A percentile compares a stretch with the other conserved stretches of the same genome.
These are phyloP conservation scores for Fusarium tuaranense DNA, from an alignment of 2,329 filamentous ascomycete species.

Conservation along the genomic window DNA sequence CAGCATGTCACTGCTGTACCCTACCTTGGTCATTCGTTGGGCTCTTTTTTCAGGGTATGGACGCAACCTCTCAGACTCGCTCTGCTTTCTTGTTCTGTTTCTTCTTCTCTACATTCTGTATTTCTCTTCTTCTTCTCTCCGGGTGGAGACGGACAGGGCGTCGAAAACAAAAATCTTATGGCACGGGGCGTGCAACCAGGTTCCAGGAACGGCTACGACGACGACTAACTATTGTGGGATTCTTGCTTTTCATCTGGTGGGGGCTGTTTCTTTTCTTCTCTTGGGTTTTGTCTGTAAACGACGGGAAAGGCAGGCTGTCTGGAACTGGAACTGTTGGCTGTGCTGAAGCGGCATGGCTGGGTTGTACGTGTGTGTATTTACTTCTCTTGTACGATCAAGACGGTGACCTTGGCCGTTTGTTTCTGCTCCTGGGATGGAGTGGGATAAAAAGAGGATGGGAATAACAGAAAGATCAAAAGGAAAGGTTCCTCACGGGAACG, in stretches of 20 bases:
- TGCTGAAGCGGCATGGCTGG: constrained; percentile 1
- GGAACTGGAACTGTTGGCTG: constrained; percentile 11
- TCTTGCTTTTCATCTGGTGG: constrained; percentile 5
- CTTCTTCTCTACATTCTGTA: constrained; percentile 15
- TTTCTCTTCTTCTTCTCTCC: constrained; percentile 5
- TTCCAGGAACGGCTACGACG: constrained; percentile 28
- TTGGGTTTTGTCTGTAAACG: constrained; percentile 28
- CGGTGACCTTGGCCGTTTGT: constrained; percentile 8
- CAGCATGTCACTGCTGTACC: constrained; percentile 2
- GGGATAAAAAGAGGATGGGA: constrained; percentile 9
- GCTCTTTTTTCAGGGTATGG: constrained; percentile 34
- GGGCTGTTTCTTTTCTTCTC: not conserved
- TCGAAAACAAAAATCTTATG: constrained; percentile 26
- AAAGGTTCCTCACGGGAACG: constrained; percentile 31
- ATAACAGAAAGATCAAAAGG: constrained; percentile 32
- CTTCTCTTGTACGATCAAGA: constrained; percentile 32
- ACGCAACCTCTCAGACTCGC: not conserved
- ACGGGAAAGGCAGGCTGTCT: constrained; percentile 9
- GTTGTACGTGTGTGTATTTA: constrained; percentile 21
- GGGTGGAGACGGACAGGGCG: constrained; percentile 21
- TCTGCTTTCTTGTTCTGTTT: constrained; percentile 9
- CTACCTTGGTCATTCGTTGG: constrained; percentile 2
- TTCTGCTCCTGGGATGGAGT: constrained; percentile 31
- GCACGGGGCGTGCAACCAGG: constrained; percentile 18
- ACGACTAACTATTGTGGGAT: constrained; percentile 7